Evolutionary conservation across 1,284 basidiomycete genomes (phyloP), one percentile per base, ranked within the genome.

Genomic region (Porphyrellus sp.): DNA sequence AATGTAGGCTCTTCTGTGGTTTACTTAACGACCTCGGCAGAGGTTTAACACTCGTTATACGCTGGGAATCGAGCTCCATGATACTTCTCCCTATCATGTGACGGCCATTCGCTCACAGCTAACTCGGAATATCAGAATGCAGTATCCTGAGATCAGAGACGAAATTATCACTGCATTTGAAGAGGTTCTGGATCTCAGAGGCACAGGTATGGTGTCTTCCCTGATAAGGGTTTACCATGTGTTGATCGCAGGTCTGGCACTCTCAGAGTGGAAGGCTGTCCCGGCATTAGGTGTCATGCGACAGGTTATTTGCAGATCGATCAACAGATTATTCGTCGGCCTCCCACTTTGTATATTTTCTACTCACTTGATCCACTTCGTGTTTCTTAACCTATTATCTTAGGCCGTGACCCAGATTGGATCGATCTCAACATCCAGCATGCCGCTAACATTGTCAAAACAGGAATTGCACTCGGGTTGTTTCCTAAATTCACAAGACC

Each of bases 281-380:
- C 12, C 34, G 11, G 18, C 25, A 11, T 30, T 21, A n/a, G n/a
- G 34, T n/a, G 4, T 8, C 16, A 30, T 65, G 8, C 57, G 51
- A 38, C 35, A 65, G 16, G 59, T 74, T 8, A 58, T 73, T 7
- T 63, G 63, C 38, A 59, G 69, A 27, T 58, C 67, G n/a, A 70
- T 58, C 39, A 73, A 72, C 49, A 64, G 74, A 18, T 34, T 71
- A 12, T 72, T 76, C 46, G 72, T 76, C 20, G 74, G 75, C 4
- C 56, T 70, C 21, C 73, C 75, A 7, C 48, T 74, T 4, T 76
- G 75, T 75, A 48, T 1, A 65, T 49, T 41, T 27, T 18, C 34
- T 24, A 12, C n/a, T n/a, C n/a, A 18, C 1, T 2, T 27, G 20
- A 3, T 13, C 7, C 9, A 8, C 21, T 5, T 15, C 23, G 28